A percentile compares a stretch with the other conserved stretches of the same genome.
Conservation (phyloP, 2,329 filamentous ascomycete species). For the Penicillium sp. region DNA sequence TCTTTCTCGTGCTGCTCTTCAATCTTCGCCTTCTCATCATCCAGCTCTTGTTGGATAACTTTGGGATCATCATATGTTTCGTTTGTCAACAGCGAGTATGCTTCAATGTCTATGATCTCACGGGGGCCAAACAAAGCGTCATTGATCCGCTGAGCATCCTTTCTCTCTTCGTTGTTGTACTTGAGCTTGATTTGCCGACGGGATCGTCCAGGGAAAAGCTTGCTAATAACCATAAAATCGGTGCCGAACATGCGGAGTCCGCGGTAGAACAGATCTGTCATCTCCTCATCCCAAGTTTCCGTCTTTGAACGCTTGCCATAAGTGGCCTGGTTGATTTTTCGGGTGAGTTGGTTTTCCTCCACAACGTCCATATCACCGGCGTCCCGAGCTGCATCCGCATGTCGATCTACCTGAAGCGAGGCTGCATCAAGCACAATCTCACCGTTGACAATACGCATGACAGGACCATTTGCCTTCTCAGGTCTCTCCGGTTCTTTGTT, state of each 20-base stretch:
- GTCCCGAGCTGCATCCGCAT: slow-evolving; percentile 51
- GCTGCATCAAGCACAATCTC: slow-evolving; percentile 55
- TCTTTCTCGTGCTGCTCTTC: slow-evolving; percentile 49
- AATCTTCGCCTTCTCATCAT: slow-evolving; percentile 47
- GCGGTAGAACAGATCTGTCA: slow-evolving; percentile 63
- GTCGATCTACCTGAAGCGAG: slow-evolving; percentile 57
- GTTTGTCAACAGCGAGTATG: slow-evolving; percentile 49
- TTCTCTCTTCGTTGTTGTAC: slow-evolving; percentile 61
- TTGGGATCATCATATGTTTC: slow-evolving; percentile 44
- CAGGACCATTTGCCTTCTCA: slow-evolving; percentile 40
- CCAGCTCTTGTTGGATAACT: slow-evolving; percentile 41
- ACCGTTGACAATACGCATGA: slow-evolving; percentile 58
- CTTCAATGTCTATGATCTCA: slow-evolving; percentile 44
- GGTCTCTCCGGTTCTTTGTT: background rate
- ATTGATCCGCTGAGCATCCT: slow-evolving; percentile 55
- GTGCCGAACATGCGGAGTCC: slow-evolving; percentile 64
- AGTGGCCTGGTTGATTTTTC: slow-evolving; percentile 47
- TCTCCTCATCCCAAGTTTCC: slow-evolving; percentile 57
- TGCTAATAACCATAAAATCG: slow-evolving; percentile 64
- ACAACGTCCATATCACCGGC: slow-evolving; percentile 48
- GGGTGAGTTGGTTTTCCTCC: slow-evolving; percentile 47
- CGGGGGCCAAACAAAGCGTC: slow-evolving; percentile 50
- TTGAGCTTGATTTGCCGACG: slow-evolving; percentile 65
- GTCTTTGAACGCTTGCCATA: slow-evolving; percentile 53
- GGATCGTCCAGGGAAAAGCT: slow-evolving; percentile 60